A percentile compares a stretch with the other conserved stretches of the same genome.
Evolutionary conservation across 2,329 filamentous ascomycete genomes (phyloP).

Genomic region (Beauveria pseudobassiana): DNA sequence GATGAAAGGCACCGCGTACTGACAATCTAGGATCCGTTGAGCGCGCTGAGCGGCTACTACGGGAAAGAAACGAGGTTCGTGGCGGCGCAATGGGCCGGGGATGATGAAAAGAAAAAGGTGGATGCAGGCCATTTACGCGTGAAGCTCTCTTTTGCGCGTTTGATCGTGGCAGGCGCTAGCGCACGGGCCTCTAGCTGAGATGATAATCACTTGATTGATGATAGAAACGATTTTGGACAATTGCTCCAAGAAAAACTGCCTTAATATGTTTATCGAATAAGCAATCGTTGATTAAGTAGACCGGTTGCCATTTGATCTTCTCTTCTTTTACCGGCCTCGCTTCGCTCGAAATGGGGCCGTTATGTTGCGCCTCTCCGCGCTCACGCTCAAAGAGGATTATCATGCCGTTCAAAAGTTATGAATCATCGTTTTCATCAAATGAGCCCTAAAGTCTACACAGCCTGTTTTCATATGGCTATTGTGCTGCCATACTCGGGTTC

Average conservation of each 20-base stretch:
- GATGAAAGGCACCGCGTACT: neutral
- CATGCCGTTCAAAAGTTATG: too few relatives aligned
- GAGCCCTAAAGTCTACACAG: too few relatives aligned
- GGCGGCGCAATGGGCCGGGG: neutral
- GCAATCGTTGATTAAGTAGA: neutral
- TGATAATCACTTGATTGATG: neutral
- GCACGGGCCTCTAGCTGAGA: neutral
- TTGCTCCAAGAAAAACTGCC: neutral
- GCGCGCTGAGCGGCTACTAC: neutral
- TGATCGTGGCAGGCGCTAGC: neutral
- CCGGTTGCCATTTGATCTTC: neutral
- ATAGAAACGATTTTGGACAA: neutral
- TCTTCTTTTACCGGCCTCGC: neutral
- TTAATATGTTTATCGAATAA: neutral
- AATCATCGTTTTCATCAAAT: too few relatives aligned
- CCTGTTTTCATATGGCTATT: too few relatives aligned
- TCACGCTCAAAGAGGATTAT: too few relatives aligned
- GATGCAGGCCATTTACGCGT: conserved; percentile 8
- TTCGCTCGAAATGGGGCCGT: neutral
- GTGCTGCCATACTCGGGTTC: too few relatives aligned
- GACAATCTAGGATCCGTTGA: neutral
- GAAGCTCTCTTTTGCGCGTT: conserved; percentile 2
- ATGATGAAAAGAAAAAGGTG: conserved; percentile 7
- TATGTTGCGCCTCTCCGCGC: neutral
- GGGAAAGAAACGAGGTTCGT: neutral